A percentile compares a stretch with the other conserved stretches of the same genome.
Evolutionary conservation across 306 rosid genomes (phyloP).

Genomic region (Quercus mongolica): DNA sequence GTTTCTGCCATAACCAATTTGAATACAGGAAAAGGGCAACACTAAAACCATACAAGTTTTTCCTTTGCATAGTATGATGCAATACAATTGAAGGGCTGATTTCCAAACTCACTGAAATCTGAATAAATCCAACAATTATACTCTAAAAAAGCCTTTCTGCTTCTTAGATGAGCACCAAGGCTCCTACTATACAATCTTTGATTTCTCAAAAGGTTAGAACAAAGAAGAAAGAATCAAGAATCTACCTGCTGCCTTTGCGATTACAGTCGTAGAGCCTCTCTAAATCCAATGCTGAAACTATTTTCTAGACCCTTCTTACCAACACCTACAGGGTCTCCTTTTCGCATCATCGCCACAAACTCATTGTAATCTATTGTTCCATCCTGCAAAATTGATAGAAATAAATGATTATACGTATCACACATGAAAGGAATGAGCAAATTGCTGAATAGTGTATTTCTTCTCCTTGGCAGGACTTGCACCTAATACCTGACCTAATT

Average conservation of each 20-base stretch:
- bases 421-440: neutral
- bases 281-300: slow-evolving; percentile 69
- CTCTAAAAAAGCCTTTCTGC: neutral
- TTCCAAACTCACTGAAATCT: slow-evolving; percentile 10
- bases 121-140: neutral
- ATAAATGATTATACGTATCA: neutral
- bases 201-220: slow-evolving; percentile 11
- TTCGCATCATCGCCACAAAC: slow-evolving; percentile 98
- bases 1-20: neutral
- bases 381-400: slow-evolving; percentile 51
- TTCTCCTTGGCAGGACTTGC: slow-evolving; percentile 8
- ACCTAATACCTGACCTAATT: neutral
- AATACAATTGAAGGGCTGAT: neutral
- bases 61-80: slow-evolving; percentile 8
- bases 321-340: slow-evolving; percentile 54
- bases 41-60: neutral
- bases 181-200: slow-evolving; percentile 28
- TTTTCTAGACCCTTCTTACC: slow-evolving; percentile 70
- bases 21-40: neutral
- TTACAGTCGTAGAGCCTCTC: slow-evolving; percentile 57
- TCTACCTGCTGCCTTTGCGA: neutral
- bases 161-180: slow-evolving; percentile 8
- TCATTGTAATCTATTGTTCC: slow-evolving; percentile 94
- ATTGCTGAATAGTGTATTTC: neutral
- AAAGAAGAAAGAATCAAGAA: slow-evolving; percentile 5